phyloP scores from a whole-genome alignment of 2,329 filamentous ascomycete species.

The Aspergillus bombycis region DNA sequence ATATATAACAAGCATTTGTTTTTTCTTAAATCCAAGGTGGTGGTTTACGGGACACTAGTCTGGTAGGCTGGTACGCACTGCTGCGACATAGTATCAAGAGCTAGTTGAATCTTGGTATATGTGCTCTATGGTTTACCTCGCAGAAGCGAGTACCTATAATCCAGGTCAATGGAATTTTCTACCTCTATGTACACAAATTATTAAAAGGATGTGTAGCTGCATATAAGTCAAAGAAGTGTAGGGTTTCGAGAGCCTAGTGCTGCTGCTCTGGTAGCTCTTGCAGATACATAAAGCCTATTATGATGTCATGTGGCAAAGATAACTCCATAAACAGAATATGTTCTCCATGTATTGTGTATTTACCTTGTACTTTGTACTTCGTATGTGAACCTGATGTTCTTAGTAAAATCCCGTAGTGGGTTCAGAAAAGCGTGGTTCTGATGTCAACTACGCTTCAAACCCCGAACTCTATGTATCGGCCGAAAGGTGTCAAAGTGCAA shows the following conservation, averaged over 20 bases:
- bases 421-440: background rate
- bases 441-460: background rate
- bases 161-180: background rate
- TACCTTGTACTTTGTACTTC: background rate
- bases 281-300: background rate
- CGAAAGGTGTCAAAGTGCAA: background rate
- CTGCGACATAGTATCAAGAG: background rate
- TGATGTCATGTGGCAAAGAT: background rate
- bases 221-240: background rate
- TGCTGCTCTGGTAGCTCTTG: background rate
- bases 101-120: background rate
- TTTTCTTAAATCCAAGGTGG: no score
- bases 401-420: background rate
- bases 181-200: background rate
- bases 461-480: slow-evolving; percentile 2
- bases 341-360: background rate
- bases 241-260: no score
- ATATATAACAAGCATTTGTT: no score
- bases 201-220: background rate
- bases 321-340: background rate
- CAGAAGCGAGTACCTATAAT: background rate
- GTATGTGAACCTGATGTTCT: no score
- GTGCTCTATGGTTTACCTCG: background rate
- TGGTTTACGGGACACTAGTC: background rate
- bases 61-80: background rate